Percentiles rank a stretch among this genome's conserved stretches.
Conservation (phyloP, 495 filamentous ascomycete genomes). For the Tuber melanosporum region DNA sequence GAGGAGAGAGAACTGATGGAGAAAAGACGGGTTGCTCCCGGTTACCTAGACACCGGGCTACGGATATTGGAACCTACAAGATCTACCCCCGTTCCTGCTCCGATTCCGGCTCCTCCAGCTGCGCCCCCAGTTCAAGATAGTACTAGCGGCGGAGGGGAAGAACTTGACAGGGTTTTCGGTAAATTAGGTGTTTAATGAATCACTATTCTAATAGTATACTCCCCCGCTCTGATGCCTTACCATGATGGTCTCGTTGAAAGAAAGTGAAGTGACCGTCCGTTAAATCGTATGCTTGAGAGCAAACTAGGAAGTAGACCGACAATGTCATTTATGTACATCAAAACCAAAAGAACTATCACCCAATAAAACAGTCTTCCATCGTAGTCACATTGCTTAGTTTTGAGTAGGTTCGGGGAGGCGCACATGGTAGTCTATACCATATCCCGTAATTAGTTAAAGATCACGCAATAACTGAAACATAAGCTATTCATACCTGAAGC, state of each 20-base stretch:
- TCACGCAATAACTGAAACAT: not conserved
- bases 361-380: not conserved
- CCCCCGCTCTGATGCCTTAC: not conserved
- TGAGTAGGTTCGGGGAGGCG: slow-evolving; percentile 40
- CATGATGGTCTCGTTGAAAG: not conserved
- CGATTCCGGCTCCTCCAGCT: slow-evolving; percentile 1
- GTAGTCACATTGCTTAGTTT: slow-evolving; percentile 17
- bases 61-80: slow-evolving; percentile 70
- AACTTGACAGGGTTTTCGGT: slow-evolving; percentile 86
- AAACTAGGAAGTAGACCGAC: slow-evolving; percentile 16
- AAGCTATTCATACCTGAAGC: slow-evolving; percentile 33
- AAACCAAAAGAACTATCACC: not conserved
- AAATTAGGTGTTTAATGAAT: slow-evolving; percentile 48
- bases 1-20: slow-evolving; percentile 75
- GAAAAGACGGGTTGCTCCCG: slow-evolving; percentile 83
- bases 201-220: not conserved
- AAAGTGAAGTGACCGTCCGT: not conserved
- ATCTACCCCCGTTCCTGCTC: slow-evolving; percentile 18
- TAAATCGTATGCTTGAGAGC: slow-evolving; percentile 10
- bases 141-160: slow-evolving; percentile 51
- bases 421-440: slow-evolving; percentile 36
- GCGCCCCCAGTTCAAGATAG: not conserved
- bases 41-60: slow-evolving; percentile 87
- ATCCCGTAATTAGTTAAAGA: slow-evolving; percentile 10
- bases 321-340: slow-evolving; percentile 32